Evolutionary conservation across 805 yeast species (phyloP).

Genomic region (Saccharomycopsis selenospora): DNA sequence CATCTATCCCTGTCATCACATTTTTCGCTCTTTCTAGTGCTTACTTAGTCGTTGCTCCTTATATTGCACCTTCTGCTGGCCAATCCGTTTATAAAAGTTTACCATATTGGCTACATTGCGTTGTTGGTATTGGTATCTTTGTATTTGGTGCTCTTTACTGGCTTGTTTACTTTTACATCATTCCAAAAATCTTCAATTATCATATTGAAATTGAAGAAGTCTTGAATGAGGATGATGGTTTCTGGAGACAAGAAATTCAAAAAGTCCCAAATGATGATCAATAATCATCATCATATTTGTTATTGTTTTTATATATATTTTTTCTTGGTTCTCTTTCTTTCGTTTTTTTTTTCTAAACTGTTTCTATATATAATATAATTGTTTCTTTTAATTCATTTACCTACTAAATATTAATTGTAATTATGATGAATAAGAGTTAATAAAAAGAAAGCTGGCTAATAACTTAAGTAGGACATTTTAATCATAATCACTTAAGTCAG

Average conservation of each 20-base stretch:
- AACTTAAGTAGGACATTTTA: too few species aligned
- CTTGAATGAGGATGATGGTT: constrained; percentile 56
- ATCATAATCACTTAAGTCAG: too few species aligned
- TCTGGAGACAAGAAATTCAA: constrained; percentile 58
- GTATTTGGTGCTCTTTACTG: constrained; percentile 61
- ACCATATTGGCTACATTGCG: constrained; percentile 77
- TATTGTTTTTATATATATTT: too few species aligned
- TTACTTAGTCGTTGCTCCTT: constrained; percentile 70
- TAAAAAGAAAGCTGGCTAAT: too few species aligned
- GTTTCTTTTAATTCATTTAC: too few species aligned
- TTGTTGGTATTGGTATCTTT: constrained; percentile 73
- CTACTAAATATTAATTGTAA: too few species aligned
- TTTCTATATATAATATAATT: not conserved
- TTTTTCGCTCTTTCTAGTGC: constrained; percentile 62
- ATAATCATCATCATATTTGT: too few species aligned
- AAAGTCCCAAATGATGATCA: constrained; percentile 30
- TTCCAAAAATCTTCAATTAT: constrained; percentile 52
- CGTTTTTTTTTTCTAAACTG: not conserved
- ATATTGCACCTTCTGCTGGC: constrained; percentile 62
- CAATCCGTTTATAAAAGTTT: constrained; percentile 60
- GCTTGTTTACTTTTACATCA: constrained; percentile 50
- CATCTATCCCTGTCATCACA: constrained; percentile 52
- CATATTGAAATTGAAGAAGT: constrained; percentile 45
- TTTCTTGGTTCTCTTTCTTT: not conserved
- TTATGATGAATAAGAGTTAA: too few species aligned